Percentiles rank a stretch among this genome's conserved stretches.
phyloP scores from a whole-genome alignment of 169 alveolate species.

The Hepatocystis sp. region DNA sequence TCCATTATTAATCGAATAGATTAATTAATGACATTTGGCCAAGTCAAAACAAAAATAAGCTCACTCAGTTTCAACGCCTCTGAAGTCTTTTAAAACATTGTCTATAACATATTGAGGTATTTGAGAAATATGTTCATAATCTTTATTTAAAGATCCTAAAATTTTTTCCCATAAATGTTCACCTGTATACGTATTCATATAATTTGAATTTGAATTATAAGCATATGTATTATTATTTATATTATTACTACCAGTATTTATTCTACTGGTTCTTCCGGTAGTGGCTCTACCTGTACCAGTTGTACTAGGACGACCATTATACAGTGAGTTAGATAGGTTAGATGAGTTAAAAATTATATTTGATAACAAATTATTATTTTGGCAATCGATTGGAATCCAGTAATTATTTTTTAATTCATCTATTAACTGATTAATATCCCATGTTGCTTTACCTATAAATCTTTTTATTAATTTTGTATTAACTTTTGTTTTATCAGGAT shows the following conservation, averaged over 20 bases:
- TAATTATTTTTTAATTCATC: slow-evolving; percentile 62
- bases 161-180: slow-evolving; percentile 68
- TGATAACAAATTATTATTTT: slow-evolving; percentile 44
- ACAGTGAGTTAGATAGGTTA: too few species aligned
- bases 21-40: too few species aligned
- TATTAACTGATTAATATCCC: slow-evolving; percentile 54
- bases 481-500: background rate
- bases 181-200: slow-evolving; percentile 18
- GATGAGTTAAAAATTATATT: slow-evolving; percentile 39
- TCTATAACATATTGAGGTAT: slow-evolving; percentile 56
- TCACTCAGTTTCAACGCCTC: slow-evolving; percentile 33
- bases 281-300: background rate
- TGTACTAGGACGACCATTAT: background rate
- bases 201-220: too few species aligned
- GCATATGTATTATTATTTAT: too few species aligned
- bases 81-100: slow-evolving; percentile 46
- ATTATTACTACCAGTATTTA: too few species aligned
- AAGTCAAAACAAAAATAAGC: too few species aligned
- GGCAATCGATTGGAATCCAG: slow-evolving; percentile 67
- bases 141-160: slow-evolving; percentile 49
- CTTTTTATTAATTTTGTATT: slow-evolving; percentile 36
- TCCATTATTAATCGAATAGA: too few species aligned
- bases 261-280: too few species aligned
- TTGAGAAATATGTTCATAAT: slow-evolving; percentile 42
- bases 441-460: slow-evolving; percentile 64